phyloP scores from a whole-genome alignment of 768 basidiomycete genomes.

The Tylopilus cervinicoccineus region DNA sequence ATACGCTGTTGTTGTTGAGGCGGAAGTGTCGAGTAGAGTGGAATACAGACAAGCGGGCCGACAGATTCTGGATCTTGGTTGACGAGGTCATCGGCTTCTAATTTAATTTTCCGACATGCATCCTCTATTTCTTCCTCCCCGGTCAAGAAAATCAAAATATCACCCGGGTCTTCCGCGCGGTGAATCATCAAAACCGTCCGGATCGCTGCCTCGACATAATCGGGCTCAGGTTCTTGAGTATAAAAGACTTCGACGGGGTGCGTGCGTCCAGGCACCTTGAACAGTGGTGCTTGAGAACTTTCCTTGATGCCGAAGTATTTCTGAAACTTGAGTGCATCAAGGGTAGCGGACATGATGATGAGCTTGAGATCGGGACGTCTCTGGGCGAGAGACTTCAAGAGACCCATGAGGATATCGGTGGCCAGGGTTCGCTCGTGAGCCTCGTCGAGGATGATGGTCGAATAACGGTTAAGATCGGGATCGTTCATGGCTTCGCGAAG shows the following conservation, averaged over 20 bases:
- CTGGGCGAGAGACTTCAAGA: constrained; percentile 81
- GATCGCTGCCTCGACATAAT: constrained; percentile 97
- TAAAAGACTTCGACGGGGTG: constrained; percentile 97
- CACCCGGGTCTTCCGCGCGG: constrained; percentile 89
- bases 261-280: constrained; percentile 89
- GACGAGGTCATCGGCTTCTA: constrained; percentile 82
- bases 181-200: constrained; percentile 97
- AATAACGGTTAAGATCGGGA: constrained; percentile 82
- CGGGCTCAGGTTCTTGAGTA: constrained; percentile 87
- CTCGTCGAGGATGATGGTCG: constrained; percentile 97
- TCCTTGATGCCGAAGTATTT: constrained; percentile 73
- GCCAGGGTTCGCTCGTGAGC: constrained; percentile 97
- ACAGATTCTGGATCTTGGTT: constrained; percentile 69
- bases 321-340: constrained; percentile 95
- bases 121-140: constrained; percentile 99
- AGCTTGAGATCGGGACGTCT: constrained; percentile 88
- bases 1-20: constrained; percentile 95
- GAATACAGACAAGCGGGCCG: constrained; percentile 86
- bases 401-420: constrained; percentile 97
- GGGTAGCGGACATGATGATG: constrained; percentile 97
- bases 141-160: constrained; percentile 91
- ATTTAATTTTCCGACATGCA: constrained; percentile 87
- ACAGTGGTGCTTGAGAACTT: constrained; percentile 58
- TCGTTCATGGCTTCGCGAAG: constrained; percentile 99
- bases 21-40: constrained; percentile 92